These are phyloP conservation scores for Metroxylon sagu DNA, from an alignment of 176 grass and related monocot genomes.

Conservation along the genomic window DNA sequence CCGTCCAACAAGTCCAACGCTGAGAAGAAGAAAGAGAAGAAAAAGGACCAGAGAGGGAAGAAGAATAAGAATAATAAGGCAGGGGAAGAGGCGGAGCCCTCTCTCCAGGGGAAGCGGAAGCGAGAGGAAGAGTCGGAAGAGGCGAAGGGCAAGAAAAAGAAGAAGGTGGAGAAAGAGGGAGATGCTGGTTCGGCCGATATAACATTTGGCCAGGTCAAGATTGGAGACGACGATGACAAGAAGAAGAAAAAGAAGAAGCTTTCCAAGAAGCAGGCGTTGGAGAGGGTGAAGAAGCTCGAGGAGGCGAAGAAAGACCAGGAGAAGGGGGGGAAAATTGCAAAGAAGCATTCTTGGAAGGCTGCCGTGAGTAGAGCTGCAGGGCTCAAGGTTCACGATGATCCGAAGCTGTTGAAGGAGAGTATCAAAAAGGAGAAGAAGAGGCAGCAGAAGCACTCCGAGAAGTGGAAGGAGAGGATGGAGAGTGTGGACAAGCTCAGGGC, in stretches of 20 bases:
- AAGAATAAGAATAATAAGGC: conserved; percentile 30
- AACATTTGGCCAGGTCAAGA: conserved; percentile 50
- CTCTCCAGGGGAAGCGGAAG: conserved; percentile 40
- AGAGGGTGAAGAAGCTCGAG: conserved; percentile 54
- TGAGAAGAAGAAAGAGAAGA: conserved; percentile 37
- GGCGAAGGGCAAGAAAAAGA: conserved; percentile 39
- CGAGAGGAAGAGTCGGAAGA: conserved; percentile 27
- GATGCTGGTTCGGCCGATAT: conserved; percentile 24
- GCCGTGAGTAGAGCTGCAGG: conserved; percentile 60
- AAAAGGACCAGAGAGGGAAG: conserved; percentile 27
- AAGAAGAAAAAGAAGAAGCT: conserved; percentile 70
- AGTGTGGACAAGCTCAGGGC: conserved; percentile 31
- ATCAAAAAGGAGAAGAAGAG: conserved; percentile 76
- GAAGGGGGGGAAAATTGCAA: conserved; percentile 34
- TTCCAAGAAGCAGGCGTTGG: conserved; percentile 60
- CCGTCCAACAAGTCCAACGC: conserved; percentile 19
- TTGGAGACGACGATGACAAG: conserved; percentile 20
- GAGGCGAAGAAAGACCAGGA: conserved; percentile 62
- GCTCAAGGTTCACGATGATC: conserved; percentile 87
- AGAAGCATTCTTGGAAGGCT: conserved; percentile 51
- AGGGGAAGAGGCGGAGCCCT: background rate
- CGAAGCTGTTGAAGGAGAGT: conserved; percentile 70
- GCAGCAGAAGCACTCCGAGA: conserved; percentile 40
- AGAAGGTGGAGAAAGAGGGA: background rate
- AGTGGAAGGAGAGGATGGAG: conserved; percentile 63